Evolutionary conservation across 768 basidiomycete species (phyloP), one percentile per base, ranked within the genome.

Genomic region (Auriscalpium vulgare): DNA sequence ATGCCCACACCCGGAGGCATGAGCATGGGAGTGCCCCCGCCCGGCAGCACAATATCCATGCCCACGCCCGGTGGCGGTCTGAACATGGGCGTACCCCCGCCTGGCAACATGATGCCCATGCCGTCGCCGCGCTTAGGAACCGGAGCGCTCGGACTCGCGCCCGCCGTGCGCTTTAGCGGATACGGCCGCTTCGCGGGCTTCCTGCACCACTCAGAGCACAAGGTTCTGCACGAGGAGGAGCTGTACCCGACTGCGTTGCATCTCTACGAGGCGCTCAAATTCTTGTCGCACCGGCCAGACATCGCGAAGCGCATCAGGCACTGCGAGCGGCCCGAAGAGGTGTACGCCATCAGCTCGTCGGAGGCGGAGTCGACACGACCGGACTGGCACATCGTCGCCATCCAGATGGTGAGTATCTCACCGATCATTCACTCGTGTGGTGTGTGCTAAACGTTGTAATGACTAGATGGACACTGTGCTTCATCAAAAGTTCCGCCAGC

Each of bases 251-350:
- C 82, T 2, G 89, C 85, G 10, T 68, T 83, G 62, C 89, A 91
- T 61, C 74, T 91, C n/a, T 78, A 82, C 53, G 87, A 91, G 68
- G 87, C 88, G 9, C 72, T 87, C 64, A 87, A 87, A 66, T 91
- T 82, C 67, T 63, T 81, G 38, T 74, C 75, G 2, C 67, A 72
- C 19, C 71, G 73, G 3, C 80, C 78, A 0, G 67, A 78, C 0
- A 61, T 86, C 16, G 81, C 82, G 10, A 82, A 87, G 54, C 62
- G 63, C 34, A 84, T 91, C 55, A 75, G 86, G 52, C 62, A 57
- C 11, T 71, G 71, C 56, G 64, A 63, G n/a, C 72, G 67, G 21
- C 68, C 71, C n/a, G 67, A 68, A 45, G 73, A 75, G 13, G 76
- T 73, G 69, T 67, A 66, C 14, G 65, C 63, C 4, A 64, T 76